Percentiles rank a stretch among this genome's conserved stretches.
Evolutionary conservation across 495 filamentous ascomycete species (phyloP).

Genomic region (Thermothielavioides terrestris): DNA sequence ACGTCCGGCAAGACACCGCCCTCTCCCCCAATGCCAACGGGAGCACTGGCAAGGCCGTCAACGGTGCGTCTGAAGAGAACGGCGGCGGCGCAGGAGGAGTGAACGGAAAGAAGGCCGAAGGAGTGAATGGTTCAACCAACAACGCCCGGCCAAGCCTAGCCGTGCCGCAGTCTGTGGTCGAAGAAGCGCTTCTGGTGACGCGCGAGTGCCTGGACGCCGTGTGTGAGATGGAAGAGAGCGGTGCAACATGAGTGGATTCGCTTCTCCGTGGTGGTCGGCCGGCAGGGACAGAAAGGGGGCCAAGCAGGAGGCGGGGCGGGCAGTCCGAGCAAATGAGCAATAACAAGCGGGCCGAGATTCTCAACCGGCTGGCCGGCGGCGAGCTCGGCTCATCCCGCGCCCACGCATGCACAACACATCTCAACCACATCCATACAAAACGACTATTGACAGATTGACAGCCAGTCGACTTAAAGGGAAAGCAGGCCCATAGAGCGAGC

Average conservation of each 20-base stretch:
- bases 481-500: too few species aligned
- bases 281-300: too few species aligned
- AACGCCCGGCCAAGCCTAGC: constrained; percentile 29
- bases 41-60: constrained; percentile 2
- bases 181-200: constrained; percentile 45
- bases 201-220: constrained; percentile 43
- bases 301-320: too few species aligned
- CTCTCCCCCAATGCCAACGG: constrained; percentile 19
- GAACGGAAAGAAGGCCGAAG: constrained; percentile 17
- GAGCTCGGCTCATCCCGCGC: too few species aligned
- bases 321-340: too few species aligned
- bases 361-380: too few species aligned
- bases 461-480: too few species aligned
- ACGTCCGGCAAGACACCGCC: constrained; percentile 42
- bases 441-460: too few species aligned
- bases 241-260: constrained; percentile 20
- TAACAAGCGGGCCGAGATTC: too few species aligned
- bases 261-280: too few species aligned
- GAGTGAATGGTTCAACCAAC: constrained; percentile 3
- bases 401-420: too few species aligned
- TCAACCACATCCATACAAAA: too few species aligned
- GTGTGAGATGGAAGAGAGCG: constrained; percentile 38
- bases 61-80: constrained; percentile 9
- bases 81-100: constrained; percentile 9
- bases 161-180: constrained; percentile 41